Evolutionary conservation across 768 basidiomycete genomes (phyloP).

Genomic region (Kwoniella newhampshirensis): DNA sequence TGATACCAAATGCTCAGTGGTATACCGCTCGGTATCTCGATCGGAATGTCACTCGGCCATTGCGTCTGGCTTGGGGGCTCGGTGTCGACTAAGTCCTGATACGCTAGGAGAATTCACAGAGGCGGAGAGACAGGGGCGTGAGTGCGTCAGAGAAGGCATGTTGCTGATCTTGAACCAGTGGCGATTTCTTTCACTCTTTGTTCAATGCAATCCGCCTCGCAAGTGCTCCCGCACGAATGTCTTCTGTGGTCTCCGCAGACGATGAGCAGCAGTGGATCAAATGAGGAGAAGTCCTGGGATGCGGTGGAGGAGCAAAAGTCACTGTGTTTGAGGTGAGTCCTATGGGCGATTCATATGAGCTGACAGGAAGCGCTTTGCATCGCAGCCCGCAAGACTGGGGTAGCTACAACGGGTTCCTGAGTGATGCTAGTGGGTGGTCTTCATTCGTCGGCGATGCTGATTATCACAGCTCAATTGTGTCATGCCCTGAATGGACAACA

Average conservation of each 20-base stretch:
- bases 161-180: conserved; percentile 24
- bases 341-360: conserved; percentile 4
- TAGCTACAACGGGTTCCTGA: conserved; percentile 46
- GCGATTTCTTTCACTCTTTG: conserved; percentile 49
- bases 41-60: conserved; percentile 30
- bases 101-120: conserved; percentile 3
- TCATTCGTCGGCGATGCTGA: too few species aligned
- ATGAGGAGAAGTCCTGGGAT: not conserved
- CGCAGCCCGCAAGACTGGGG: conserved; percentile 52
- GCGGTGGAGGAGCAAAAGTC: conserved; percentile 6
- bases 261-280: not conserved
- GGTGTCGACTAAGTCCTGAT: too few species aligned
- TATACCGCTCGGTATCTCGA: conserved; percentile 8
- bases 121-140: conserved; percentile 21
- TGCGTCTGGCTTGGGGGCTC: conserved; percentile 2
- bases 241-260: conserved; percentile 23
- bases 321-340: conserved; percentile 25
- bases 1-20: not conserved
- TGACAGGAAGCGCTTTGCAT: conserved; percentile 36
- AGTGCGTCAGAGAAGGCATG: not conserved
- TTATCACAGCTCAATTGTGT: conserved; percentile 41
- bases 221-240: conserved; percentile 44
- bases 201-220: conserved; percentile 43
- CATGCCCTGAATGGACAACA: conserved; percentile 35
- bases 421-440: conserved; percentile 42